Evolutionary conservation across 2,329 filamentous ascomycete genomes (phyloP).

Genomic region (Fusarium cicatricum): DNA sequence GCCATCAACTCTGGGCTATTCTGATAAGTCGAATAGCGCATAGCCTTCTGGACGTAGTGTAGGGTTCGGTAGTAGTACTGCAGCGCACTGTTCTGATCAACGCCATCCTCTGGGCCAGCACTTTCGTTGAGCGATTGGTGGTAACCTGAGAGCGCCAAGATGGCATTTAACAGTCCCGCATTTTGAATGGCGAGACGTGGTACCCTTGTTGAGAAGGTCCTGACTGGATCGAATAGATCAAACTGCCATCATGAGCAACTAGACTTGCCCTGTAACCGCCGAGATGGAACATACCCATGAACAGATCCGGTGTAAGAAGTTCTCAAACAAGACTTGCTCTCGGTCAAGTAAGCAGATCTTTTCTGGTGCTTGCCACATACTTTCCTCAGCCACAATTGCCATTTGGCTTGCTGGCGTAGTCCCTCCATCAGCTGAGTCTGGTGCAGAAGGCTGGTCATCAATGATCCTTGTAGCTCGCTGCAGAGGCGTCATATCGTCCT

Average conservation of each 20-base stretch:
- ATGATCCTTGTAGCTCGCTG: conserved; percentile 32
- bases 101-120: neutral
- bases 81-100: conserved; percentile 40
- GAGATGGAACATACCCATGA: conserved; percentile 30
- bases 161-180: conserved; percentile 63
- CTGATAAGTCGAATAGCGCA: conserved; percentile 65
- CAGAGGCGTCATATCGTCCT: conserved; percentile 21
- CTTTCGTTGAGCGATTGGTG: conserved; percentile 26
- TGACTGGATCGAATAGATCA: conserved; percentile 36
- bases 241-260: conserved; percentile 16
- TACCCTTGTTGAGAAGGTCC: conserved; percentile 33
- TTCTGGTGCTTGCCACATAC: conserved; percentile 34
- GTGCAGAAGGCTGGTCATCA: conserved; percentile 16
- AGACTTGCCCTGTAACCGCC: neutral
- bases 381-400: conserved; percentile 16
- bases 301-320: conserved; percentile 38
- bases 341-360: conserved; percentile 31
- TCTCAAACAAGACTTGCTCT: conserved; percentile 37
- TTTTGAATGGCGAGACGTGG: conserved; percentile 48
- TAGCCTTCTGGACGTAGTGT: conserved; percentile 66
- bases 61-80: conserved; percentile 70
- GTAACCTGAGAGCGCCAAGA: conserved; percentile 60
- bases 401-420: neutral
- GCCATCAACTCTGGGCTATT: conserved; percentile 65
- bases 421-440: neutral